Conservation (phyloP, 2,329 filamentous ascomycete species). For the Penicillium aurantiogriseum region DNA sequence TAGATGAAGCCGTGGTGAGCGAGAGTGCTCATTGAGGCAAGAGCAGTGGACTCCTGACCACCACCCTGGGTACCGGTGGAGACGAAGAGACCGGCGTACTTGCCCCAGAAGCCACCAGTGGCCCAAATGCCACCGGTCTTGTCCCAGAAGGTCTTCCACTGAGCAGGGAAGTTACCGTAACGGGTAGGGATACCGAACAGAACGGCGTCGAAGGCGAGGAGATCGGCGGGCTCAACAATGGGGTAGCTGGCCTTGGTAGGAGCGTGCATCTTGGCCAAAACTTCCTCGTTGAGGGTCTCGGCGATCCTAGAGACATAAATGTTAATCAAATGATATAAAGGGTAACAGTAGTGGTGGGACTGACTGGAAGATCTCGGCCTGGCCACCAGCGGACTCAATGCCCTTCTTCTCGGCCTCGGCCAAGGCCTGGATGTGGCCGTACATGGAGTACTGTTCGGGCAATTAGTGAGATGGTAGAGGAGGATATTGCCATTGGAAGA, state of each 20-base stretch:
- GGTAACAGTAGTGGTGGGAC: conserved; percentile 21
- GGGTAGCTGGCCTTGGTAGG: conserved; percentile 70
- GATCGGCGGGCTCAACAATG: conserved; percentile 58
- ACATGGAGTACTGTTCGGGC: conserved; percentile 74
- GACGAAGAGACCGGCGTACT: conserved; percentile 88
- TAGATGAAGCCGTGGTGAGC: conserved; percentile 93
- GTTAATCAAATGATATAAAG: conserved; percentile 7
- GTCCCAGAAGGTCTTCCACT: conserved; percentile 90
- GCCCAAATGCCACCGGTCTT: conserved; percentile 82
- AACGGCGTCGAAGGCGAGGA: conserved; percentile 80
- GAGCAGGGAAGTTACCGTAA: conserved; percentile 94
- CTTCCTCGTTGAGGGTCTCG: conserved; percentile 82
- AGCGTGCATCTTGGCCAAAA: conserved; percentile 88
- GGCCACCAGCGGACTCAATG: conserved; percentile 81
- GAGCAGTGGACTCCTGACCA: conserved; percentile 86
- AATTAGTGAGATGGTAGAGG: conserved; percentile 14
- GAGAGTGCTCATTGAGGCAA: conserved; percentile 79
- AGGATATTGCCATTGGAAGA: conserved; percentile 24
- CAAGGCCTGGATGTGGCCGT: conserved; percentile 81
- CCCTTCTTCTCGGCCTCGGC: conserved; percentile 90
- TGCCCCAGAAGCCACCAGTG: conserved; percentile 74
- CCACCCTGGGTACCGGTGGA: conserved; percentile 81
- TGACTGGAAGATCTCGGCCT: conserved; percentile 78
- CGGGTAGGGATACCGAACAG: conserved; percentile 93
- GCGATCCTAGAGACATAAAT: conserved; percentile 54